Percentiles rank a stretch among this genome's conserved stretches.
These are phyloP conservation scores for Microstroma glucosiphilum DNA, from an alignment of 1,284 basidiomycete species.

Conservation along the genomic window DNA sequence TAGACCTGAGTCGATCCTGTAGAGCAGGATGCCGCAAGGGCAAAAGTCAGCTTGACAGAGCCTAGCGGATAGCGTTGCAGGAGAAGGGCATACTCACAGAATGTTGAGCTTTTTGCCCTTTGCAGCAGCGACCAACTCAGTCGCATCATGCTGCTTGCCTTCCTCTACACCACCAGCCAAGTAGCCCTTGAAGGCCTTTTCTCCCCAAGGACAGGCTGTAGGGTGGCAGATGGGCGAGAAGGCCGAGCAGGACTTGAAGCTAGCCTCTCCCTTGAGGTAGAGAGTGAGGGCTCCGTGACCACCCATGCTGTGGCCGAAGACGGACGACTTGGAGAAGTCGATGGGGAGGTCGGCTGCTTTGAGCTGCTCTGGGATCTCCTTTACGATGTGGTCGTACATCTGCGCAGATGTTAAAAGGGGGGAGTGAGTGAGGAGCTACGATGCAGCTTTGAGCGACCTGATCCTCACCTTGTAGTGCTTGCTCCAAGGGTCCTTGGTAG, in stretches of 20 bases:
- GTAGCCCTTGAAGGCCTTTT: constrained; percentile 88
- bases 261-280: constrained; percentile 63
- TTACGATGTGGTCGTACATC: constrained; percentile 41
- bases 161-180: constrained; percentile 66
- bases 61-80: too few species aligned
- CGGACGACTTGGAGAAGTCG: constrained; percentile 30
- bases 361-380: constrained; percentile 35
- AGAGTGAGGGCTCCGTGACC: constrained; percentile 90
- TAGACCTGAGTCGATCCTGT: constrained; percentile 56
- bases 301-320: constrained; percentile 65
- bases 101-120: constrained; percentile 54
- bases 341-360: constrained; percentile 25
- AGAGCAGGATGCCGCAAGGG: constrained; percentile 66
- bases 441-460: not conserved
- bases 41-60: constrained; percentile 53
- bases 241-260: constrained; percentile 82
- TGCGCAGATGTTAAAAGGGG: not conserved
- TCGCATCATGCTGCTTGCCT: constrained; percentile 76
- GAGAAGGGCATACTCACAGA: constrained; percentile 10
- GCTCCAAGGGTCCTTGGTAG: constrained; percentile 40
- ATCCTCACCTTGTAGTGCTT: constrained; percentile 27
- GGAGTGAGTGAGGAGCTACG: not conserved
- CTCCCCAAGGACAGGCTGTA: constrained; percentile 78
- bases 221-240: constrained; percentile 92
- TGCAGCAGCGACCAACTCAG: constrained; percentile 66